phyloP scores from a whole-genome alignment of 176 grass and related monocot genomes.

The Musa beccarii region DNA sequence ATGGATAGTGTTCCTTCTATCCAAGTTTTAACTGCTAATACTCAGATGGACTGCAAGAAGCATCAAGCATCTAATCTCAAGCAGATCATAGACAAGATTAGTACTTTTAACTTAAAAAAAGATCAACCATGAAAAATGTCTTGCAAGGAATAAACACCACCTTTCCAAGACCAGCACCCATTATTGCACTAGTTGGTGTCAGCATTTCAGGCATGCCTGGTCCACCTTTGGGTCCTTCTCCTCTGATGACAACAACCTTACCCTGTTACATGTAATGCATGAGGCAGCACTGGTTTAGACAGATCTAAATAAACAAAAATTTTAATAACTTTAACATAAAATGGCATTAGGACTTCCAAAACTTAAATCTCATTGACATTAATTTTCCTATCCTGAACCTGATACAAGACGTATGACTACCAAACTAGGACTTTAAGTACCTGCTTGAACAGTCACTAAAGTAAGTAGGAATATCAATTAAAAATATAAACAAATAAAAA shows the following conservation, averaged over 20 bases:
- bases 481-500: too few species aligned
- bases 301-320: neutral
- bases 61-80: too few species aligned
- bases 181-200: conserved; percentile 95
- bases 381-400: too few species aligned
- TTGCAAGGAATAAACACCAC: conserved; percentile 16
- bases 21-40: too few species aligned
- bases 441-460: too few species aligned
- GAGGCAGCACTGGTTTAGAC: neutral
- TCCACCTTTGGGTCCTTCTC: conserved; percentile 92
- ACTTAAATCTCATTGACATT: too few species aligned
- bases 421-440: too few species aligned
- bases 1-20: too few species aligned
- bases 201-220: conserved; percentile 99
- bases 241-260: conserved; percentile 82
- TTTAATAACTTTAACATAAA: neutral
- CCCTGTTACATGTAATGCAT: conserved; percentile 29
- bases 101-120: neutral
- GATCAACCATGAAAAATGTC: neutral
- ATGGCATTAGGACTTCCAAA: too few species aligned
- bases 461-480: too few species aligned
- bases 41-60: too few species aligned
- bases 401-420: too few species aligned
- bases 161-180: conserved; percentile 98
- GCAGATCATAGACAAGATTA: neutral